Percentiles rank a stretch among this genome's conserved stretches.
These are phyloP conservation scores for Pyricularia pennisetigena DNA, from an alignment of 2,329 filamentous ascomycete genomes.

Conservation along the genomic window DNA sequence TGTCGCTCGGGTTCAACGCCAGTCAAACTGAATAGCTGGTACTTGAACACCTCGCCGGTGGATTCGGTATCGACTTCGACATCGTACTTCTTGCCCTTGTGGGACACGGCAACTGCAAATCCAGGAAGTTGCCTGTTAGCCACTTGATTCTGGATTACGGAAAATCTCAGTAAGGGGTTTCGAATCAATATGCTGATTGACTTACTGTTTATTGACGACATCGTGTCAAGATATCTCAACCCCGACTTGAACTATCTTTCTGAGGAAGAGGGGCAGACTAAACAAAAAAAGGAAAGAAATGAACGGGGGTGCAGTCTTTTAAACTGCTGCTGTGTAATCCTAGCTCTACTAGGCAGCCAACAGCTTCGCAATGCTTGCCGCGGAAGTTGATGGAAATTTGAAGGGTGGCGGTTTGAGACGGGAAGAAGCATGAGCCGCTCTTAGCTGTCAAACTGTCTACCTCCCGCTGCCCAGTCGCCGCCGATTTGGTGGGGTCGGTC, in stretches of 20 bases:
- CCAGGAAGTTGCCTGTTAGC: neutral
- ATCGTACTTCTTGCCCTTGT: constrained; percentile 91
- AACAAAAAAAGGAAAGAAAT: neutral
- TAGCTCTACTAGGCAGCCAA: neutral
- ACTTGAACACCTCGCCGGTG: constrained; percentile 89
- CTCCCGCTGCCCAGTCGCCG: neutral
- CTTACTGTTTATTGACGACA: neutral
- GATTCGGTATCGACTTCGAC: constrained; percentile 80
- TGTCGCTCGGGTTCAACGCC: constrained; percentile 94
- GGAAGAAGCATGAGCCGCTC: neutral
- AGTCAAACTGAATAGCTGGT: constrained; percentile 89
- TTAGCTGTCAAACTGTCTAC: neutral
- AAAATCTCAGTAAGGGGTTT: neutral
- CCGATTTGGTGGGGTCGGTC: neutral
- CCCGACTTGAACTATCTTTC: neutral
- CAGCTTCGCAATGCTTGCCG: neutral
- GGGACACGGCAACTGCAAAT: constrained; percentile 73
- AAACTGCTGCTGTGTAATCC: neutral
- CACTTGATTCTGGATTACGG: neutral
- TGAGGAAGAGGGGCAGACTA: neutral
- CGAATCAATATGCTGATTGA: neutral
- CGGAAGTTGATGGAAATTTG: neutral
- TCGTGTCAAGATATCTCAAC: neutral
- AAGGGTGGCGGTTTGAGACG: neutral
- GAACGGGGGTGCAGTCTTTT: neutral